A percentile compares a stretch with the other conserved stretches of the same genome.
Evolutionary conservation across 805 yeast species (phyloP).

Genomic region (Priceomyces medius): DNA sequence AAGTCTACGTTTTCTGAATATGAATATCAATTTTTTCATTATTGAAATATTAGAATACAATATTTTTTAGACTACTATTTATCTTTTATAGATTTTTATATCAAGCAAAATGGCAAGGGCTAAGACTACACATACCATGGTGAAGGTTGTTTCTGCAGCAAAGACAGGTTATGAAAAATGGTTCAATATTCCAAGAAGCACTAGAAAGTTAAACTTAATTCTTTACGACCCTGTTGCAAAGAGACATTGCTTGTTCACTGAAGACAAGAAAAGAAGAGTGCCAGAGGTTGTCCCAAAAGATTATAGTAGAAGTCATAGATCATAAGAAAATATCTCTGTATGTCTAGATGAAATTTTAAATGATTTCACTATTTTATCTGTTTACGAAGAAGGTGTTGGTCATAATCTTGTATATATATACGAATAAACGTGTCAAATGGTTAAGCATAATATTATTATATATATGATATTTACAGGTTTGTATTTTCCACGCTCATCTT

Average conservation of each 20-base stretch:
- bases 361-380: neutral
- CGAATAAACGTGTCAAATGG: neutral
- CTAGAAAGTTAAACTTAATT: constrained; percentile 75
- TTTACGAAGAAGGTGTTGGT: neutral
- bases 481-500: constrained; percentile 5
- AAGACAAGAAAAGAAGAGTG: constrained; percentile 81
- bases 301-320: constrained; percentile 27
- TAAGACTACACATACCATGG: constrained; percentile 76
- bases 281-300: constrained; percentile 46
- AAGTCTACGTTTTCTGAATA: constrained; percentile 7
- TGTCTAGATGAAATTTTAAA: too few species aligned
- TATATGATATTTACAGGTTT: constrained; percentile 1
- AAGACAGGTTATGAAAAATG: constrained; percentile 86
- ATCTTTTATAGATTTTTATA: neutral
- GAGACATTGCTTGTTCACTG: constrained; percentile 89
- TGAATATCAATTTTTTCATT: constrained; percentile 6
- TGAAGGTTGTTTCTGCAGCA: constrained; percentile 85
- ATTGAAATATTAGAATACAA: too few species aligned
- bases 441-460: neutral
- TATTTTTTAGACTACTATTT: neutral
- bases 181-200: constrained; percentile 76
- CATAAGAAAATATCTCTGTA: neutral
- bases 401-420: constrained; percentile 3
- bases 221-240: constrained; percentile 84
- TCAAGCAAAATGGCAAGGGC: constrained; percentile 42